A percentile compares a stretch with the other conserved stretches of the same genome.
Conservation (phyloP, 2,329 filamentous ascomycete species). For the Pestalotiopsis sp. region DNA sequence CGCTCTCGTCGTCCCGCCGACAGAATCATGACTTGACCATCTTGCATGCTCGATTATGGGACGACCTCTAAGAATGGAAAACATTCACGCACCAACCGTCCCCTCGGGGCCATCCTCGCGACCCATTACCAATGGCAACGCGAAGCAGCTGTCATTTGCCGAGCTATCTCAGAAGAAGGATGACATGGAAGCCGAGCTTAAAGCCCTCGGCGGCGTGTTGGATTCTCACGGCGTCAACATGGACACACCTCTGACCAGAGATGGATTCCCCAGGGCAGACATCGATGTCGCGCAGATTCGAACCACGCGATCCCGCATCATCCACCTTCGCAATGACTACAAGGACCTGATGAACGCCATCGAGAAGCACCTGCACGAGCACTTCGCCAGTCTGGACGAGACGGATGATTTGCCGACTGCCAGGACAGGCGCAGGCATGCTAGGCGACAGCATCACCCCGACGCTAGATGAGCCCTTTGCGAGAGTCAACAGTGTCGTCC, state of each 20-base stretch:
- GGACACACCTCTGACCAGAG: constrained; percentile 81
- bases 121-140: constrained; percentile 60
- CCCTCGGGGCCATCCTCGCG: constrained; percentile 76
- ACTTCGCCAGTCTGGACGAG: constrained; percentile 75
- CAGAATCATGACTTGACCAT: constrained; percentile 24
- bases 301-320: constrained; percentile 89
- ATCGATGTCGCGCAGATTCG: constrained; percentile 96
- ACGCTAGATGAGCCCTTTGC: constrained; percentile 68
- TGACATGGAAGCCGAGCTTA: constrained; percentile 82
- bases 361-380: constrained; percentile 84
- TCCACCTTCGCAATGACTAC: constrained; percentile 89
- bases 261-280: constrained; percentile 91
- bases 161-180: constrained; percentile 87
- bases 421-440: constrained; percentile 26
- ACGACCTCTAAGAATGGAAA: constrained; percentile 51
- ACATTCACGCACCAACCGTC: constrained; percentile 61
- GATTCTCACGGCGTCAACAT: constrained; percentile 92
- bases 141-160: constrained; percentile 68
- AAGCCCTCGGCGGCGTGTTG: constrained; percentile 81
- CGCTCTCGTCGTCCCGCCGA: neutral
- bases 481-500: constrained; percentile 81
- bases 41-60: constrained; percentile 27
- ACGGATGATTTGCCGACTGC: constrained; percentile 41
- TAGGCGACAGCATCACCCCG: constrained; percentile 36
- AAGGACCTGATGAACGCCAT: constrained; percentile 83